A percentile compares a stretch with the other conserved stretches of the same genome.
These are phyloP conservation scores for Peronosclerospora sorghi DNA, from an alignment of 352 stramenopile genomes.

Conservation along the genomic window DNA sequence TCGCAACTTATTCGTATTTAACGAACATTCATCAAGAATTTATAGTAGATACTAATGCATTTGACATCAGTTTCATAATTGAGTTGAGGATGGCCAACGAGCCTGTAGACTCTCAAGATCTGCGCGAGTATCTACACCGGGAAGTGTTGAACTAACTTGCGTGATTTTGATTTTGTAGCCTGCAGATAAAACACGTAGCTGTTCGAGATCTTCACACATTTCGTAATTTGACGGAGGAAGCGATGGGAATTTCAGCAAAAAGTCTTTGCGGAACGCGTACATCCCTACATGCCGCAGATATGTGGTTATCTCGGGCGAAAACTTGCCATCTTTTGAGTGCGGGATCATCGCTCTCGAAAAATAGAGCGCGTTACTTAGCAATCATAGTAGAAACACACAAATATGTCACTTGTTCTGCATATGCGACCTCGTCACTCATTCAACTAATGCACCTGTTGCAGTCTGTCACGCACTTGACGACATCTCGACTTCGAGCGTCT, in stretches of 20 bases:
- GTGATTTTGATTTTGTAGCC: conserved; percentile 66
- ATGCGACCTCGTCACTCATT: not conserved
- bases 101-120: conserved; percentile 47
- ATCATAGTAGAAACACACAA: not conserved
- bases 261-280: conserved; percentile 71
- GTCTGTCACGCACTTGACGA: conserved; percentile 72
- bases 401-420: not conserved
- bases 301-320: conserved; percentile 28
- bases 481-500: conserved; percentile 43
- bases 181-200: conserved; percentile 72
- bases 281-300: conserved; percentile 73
- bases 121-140: conserved; percentile 55
- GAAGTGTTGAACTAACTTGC: conserved; percentile 43
- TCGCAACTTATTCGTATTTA: too few relatives aligned
- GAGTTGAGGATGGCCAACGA: conserved; percentile 19
- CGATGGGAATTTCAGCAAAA: conserved; percentile 54
- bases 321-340: conserved; percentile 52
- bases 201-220: conserved; percentile 65
- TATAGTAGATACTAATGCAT: too few relatives aligned
- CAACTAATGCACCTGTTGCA: conserved; percentile 30
- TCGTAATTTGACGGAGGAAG: conserved; percentile 47
- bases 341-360: conserved; percentile 78
- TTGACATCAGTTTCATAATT: too few relatives aligned
- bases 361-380: conserved; percentile 63
- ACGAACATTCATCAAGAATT: too few relatives aligned